Base-by-base conservation (phyloP, 495 filamentous ascomycete species). In the Xylaria cubensis region DNA sequence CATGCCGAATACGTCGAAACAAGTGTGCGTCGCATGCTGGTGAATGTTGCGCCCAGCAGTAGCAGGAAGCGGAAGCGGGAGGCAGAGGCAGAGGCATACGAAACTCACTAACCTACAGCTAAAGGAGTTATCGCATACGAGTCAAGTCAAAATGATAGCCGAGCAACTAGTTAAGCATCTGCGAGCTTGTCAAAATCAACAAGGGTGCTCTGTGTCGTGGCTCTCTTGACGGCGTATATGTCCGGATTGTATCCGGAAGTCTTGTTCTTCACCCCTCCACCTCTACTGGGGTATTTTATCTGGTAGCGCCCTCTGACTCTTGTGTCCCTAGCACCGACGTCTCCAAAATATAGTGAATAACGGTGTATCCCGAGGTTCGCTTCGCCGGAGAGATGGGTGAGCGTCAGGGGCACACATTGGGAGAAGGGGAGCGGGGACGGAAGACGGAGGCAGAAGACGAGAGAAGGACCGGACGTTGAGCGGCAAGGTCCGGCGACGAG, bases 341-440 rank as follows among this genome's bases (percentile, higher is more conserved):
- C 53, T 67, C 53, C 36, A 29, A 42, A 19, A 50, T 10, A 26
- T 3, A 2, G 8, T 59, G 44, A 32, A 67, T 19, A 51, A 64
- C 32, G 15, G n/a, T 50, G 34, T 72, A 65, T 64, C 63, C 46
- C 63, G 63, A 58, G 70, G 48, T 26, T 72, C 41, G 53, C 63
- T 65, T 66, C 46, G 61, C 51, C 24, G 42, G 29, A 46, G 8
- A 61, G 51, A 59, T 66, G 50, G 63, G 48, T 53, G 51, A 34
- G 51, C 15, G 56, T 58, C 51, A 48, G 39, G 29, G 70, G 62
- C 51, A 61, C 63, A 21, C 63, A 72, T 72, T 67, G 51, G 70
- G 55, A 66, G 70, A 42, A 21, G 41, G 24, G 17, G 17, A 17
- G n/a, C 13, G 50, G 39, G 61, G 46, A 67, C 15, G n/a, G 34